A percentile compares a stretch with the other conserved stretches of the same genome.
These are phyloP conservation scores for Selaginella moellendorffii DNA, from an alignment of 75 land plant species.

Conservation along the genomic window DNA sequence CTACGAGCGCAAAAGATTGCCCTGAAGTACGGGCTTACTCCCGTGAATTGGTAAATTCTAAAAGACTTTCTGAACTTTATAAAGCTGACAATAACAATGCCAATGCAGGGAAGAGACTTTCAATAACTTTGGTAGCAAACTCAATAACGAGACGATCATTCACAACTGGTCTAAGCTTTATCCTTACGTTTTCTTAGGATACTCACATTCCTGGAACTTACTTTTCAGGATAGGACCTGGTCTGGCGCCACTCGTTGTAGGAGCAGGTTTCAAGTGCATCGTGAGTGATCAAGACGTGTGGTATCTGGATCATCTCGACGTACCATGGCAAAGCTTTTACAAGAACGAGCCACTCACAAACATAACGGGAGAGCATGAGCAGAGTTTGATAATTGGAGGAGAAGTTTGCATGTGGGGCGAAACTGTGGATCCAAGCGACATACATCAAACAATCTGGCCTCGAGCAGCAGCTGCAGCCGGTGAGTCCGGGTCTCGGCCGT, in stretches of 20 bases:
- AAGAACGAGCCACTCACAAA: conserved; percentile 1
- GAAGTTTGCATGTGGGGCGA: conserved; percentile 8
- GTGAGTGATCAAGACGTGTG: conserved; percentile 3
- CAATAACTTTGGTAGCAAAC: conserved; percentile 1
- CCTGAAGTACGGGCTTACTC: neutral
- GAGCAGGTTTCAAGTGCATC: neutral
- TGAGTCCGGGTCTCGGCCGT: conserved; percentile 9
- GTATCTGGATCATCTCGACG: conserved; percentile 9
- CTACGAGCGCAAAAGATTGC: conserved; percentile 4
- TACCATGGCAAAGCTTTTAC: conserved; percentile 3
- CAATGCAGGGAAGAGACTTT: conserved; percentile 7
- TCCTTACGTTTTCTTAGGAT: neutral
- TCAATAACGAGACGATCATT: neutral
- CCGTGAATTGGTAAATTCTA: neutral
- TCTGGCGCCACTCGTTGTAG: neutral
- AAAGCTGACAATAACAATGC: neutral
- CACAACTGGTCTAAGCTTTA: neutral
- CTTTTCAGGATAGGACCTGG: neutral
- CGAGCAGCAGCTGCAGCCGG: conserved; percentile 87
- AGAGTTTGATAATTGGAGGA: neutral
- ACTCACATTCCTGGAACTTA: neutral
- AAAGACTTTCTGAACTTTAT: neutral
- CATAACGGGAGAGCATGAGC: neutral
- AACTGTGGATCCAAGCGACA: conserved; percentile 4
- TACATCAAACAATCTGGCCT: conserved; percentile 3